phyloP scores from a whole-genome alignment of 495 filamentous ascomycete species.

The Penicillium manginii region DNA sequence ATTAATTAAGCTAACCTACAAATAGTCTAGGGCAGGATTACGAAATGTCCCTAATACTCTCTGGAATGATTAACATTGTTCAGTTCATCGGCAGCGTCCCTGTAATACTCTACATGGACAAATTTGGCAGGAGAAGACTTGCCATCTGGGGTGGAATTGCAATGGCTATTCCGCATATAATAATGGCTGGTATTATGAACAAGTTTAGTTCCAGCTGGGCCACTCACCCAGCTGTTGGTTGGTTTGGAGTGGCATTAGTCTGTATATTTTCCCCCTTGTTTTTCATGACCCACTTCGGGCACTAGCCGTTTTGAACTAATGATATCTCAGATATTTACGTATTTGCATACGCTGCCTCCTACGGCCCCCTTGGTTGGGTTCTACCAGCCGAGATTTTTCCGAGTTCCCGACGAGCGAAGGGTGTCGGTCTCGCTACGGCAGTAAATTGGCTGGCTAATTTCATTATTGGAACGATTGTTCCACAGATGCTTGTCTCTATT shows the following conservation, averaged over 20 bases:
- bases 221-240: constrained; percentile 20
- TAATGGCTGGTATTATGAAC: constrained; percentile 26
- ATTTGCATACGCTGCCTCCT: constrained; percentile 21
- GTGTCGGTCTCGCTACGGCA: constrained; percentile 22
- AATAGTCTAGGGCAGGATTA: constrained; percentile 23
- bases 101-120: constrained; percentile 24
- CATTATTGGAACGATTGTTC: constrained; percentile 17
- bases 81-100: constrained; percentile 25
- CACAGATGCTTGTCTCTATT: constrained; percentile 19
- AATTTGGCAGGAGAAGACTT: constrained; percentile 25
- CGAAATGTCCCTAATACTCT: constrained; percentile 30
- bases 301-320: too few species aligned
- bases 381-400: constrained; percentile 30
- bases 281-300: too few species aligned
- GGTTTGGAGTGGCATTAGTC: constrained; percentile 27
- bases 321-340: constrained; percentile 26
- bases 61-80: constrained; percentile 30
- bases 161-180: constrained; percentile 23
- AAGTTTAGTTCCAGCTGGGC: constrained; percentile 25
- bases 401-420: constrained; percentile 25
- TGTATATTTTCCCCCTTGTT: too few species aligned
- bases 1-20: not conserved
- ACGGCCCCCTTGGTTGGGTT: constrained; percentile 25
- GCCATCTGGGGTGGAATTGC: constrained; percentile 25
- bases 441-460: constrained; percentile 13